phyloP scores from a whole-genome alignment of 2,329 filamentous ascomycete species.

The Podosphaera xanthii region DNA sequence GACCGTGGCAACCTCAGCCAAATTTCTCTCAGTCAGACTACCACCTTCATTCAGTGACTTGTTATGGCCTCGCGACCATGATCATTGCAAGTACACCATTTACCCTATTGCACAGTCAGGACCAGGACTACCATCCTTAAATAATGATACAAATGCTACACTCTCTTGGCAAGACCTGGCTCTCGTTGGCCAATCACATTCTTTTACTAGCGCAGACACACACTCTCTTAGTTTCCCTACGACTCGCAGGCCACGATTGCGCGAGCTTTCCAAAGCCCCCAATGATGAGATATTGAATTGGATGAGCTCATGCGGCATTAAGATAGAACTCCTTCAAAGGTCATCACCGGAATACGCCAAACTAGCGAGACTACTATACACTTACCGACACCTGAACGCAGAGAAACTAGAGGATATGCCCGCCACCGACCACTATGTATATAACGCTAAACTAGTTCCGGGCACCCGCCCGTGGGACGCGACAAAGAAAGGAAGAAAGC shows the following conservation, averaged over 20 bases:
- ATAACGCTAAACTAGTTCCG: background rate
- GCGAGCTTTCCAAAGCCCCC: background rate
- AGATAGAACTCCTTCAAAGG: background rate
- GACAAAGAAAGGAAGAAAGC: background rate
- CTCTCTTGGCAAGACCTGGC: too few species aligned
- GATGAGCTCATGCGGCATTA: background rate
- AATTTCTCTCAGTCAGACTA: background rate
- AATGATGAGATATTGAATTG: background rate
- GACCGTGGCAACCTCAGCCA: too few species aligned
- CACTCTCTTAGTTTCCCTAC: background rate
- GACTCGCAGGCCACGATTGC: background rate
- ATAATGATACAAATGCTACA: too few species aligned
- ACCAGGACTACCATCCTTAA: too few species aligned
- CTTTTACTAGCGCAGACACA: background rate
- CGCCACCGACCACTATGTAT: background rate
- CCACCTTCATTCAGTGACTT: background rate
- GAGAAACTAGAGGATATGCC: background rate
- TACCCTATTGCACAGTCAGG: background rate
- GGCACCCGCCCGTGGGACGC: background rate
- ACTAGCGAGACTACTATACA: background rate
- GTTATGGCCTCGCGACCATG: background rate
- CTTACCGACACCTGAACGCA: background rate
- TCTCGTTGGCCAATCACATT: background rate
- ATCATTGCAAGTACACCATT: background rate
- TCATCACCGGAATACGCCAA: background rate